Evolutionary conservation across 495 filamentous ascomycete species (phyloP).

Genomic region (Aspergillus egyptiacus): DNA sequence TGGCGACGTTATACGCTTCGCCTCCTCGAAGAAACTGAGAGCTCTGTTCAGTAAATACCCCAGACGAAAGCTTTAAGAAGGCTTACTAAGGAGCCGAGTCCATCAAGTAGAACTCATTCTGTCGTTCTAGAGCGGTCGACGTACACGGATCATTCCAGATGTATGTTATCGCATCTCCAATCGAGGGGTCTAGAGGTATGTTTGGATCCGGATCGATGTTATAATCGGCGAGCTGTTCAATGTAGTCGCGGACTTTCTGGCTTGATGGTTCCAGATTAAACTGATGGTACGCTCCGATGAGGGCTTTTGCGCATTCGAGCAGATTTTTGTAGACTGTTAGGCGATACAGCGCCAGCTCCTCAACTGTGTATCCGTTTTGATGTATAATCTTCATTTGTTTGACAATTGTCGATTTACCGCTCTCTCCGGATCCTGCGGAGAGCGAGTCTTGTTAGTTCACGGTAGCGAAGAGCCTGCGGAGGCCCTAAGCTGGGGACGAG

Average conservation of each 20-base stretch:
- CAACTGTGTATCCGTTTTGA: slow-evolving; percentile 88
- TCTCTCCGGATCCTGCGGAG: slow-evolving; percentile 82
- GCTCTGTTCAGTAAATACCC: slow-evolving; percentile 16
- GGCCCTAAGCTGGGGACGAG: neutral
- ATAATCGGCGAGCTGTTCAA: slow-evolving; percentile 79
- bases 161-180: slow-evolving; percentile 75
- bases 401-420: slow-evolving; percentile 97
- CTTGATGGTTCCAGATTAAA: slow-evolving; percentile 73
- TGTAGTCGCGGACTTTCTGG: slow-evolving; percentile 64
- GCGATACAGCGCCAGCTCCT: slow-evolving; percentile 88
- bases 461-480: neutral
- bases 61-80: neutral
- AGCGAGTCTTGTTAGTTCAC: slow-evolving; percentile 7
- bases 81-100: slow-evolving; percentile 97
- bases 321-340: slow-evolving; percentile 97
- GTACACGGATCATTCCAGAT: slow-evolving; percentile 89
- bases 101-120: slow-evolving; percentile 98
- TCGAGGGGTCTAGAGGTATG: slow-evolving; percentile 66
- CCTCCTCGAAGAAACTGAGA: slow-evolving; percentile 89
- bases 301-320: slow-evolving; percentile 87
- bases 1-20: slow-evolving; percentile 70
- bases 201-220: slow-evolving; percentile 85
- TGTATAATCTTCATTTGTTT: slow-evolving; percentile 99
- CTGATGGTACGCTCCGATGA: slow-evolving; percentile 82
- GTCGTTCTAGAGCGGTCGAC: slow-evolving; percentile 79